Evolutionary conservation across 78 protist species (phyloP).

Genomic region (Cavenderia fasciculata): DNA sequence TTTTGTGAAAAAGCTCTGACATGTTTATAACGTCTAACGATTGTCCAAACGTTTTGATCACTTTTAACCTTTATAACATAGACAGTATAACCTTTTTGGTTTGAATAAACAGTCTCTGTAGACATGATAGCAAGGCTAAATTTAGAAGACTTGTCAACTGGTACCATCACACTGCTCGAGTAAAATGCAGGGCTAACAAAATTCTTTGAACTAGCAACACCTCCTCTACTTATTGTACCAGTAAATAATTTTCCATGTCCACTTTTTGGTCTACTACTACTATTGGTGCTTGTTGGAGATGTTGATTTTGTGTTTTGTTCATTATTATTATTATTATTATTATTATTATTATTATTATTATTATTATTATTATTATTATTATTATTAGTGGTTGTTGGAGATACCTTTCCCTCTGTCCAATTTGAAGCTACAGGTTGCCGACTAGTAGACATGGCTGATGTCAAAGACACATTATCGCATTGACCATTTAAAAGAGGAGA

Average conservation of each 20-base stretch:
- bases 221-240: slow-evolving; percentile 58
- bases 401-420: slow-evolving; percentile 10
- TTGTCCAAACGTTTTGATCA: slow-evolving; percentile 43
- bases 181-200: slow-evolving; percentile 28
- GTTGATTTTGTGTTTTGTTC: no score
- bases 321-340: no score
- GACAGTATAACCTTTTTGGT: slow-evolving; percentile 55
- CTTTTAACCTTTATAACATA: slow-evolving; percentile 55
- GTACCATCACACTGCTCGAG: slow-evolving; percentile 41
- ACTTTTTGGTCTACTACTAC: background rate
- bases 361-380: background rate
- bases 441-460: no score
- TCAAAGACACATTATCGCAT: no score
- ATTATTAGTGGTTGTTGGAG: slow-evolving; percentile 40
- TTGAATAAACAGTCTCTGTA: slow-evolving; percentile 39
- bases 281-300: background rate
- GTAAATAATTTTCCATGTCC: background rate
- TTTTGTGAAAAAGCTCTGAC: slow-evolving; percentile 48
- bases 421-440: no score
- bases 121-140: slow-evolving; percentile 21
- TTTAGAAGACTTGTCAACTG: slow-evolving; percentile 20
- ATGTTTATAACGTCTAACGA: slow-evolving; percentile 68
- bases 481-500: no score
- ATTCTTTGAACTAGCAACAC: slow-evolving; percentile 15
- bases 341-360: background rate